Base-by-base conservation (phyloP, 2,329 filamentous ascomycete species). In the Cladorrhinum sp. region DNA sequence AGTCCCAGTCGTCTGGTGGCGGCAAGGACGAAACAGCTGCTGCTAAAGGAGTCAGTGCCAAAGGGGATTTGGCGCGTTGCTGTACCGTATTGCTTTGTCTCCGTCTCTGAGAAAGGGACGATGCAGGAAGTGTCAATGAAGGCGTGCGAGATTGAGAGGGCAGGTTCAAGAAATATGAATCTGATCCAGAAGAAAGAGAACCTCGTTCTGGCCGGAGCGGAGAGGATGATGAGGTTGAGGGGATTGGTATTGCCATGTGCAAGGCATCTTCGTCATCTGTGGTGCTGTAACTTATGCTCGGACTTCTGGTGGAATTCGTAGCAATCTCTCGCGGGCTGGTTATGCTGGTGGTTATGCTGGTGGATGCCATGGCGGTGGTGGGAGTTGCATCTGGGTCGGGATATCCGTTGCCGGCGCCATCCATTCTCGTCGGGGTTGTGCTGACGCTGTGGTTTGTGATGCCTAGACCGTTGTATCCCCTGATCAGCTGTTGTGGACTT, bases 231-330 rank as follows among this genome's bases (percentile, higher is more conserved):
- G 66, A 66, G 26, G 33, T 36, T 3, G 67, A 65, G 18, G 61
- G 12, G 62, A 65, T 21, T 57, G 48, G 24, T 64, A 60, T 9
- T 18, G 82, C 79, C 60, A 93, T 87, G 39, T 88, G 86, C 16
- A 68, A 55, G 16, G 85, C 76, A 55, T 96, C 91, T 64, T 96
- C 92, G 62, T 96, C 92, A 71, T 96, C 91, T 1, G 91, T 96
- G 2, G 90, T 92, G 24, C 88, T 90, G 70, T 90, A 84, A 14
- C 83, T 82, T 61, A 85, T 79, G 20, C 80, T 79, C 33, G 84
- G 82, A 68, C 81, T 84, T 26, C 80, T 78, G 42, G 42, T 18
- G 48, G 70, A 65, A 51, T 57, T 55, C 16, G 59, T 54, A 55
- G 62, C 50, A 10, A 49, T 66, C 55, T 63, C 71, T 67, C 54